Base-by-base conservation (phyloP, 441 rosid species). In the Pelargonium myrrhifolium region DNA sequence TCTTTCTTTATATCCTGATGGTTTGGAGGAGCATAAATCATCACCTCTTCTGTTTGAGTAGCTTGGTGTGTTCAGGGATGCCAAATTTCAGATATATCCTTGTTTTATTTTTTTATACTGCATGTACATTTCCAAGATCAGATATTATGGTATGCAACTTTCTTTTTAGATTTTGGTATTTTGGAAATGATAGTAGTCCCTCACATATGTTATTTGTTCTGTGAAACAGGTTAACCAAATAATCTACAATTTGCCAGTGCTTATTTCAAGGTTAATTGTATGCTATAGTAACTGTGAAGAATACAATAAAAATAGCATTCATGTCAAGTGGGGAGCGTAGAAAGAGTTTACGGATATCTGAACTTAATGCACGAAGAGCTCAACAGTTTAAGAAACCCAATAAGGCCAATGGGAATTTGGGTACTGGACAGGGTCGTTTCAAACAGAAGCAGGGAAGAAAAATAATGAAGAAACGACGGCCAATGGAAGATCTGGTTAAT, bases 341-440 rank as follows among this genome's bases (percentile, higher is more conserved):
- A 66, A 75, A 78, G 67, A 78, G 84, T 74, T 63, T 68, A 4
- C 79, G 75, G 7, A 75, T 80, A 70, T 45, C 65, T 55, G 76
- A 77, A 66, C 68, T 73, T 28, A 81, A 75, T 59, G 79, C 80
- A 35, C 65, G 31, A 62, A 80, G 35, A 65, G 81, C 79, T n/a
- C 65, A 58, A 31, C 37, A 43, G 45, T 65, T 64, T 8, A 68
- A 42, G 22, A 40, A 68, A 17, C 58, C 22, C 58, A 68, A 75
- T 65, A 63, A 42, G 47, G 65, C 37, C 66, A 71, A 40, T 21
- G 39, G 10, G 45, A 21, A 65, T 45, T 26, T 15, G 15, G 69
- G 60, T 51, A 45, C 67, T 21, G 26, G 10, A 17, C 28, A 37
- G 31, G 66, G 58, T 51, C 61, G 42, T 18, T 67, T 70, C 37